Base-by-base conservation (phyloP, 2,329 filamentous ascomycete genomes). In the Pezicula neosporulosa region DNA sequence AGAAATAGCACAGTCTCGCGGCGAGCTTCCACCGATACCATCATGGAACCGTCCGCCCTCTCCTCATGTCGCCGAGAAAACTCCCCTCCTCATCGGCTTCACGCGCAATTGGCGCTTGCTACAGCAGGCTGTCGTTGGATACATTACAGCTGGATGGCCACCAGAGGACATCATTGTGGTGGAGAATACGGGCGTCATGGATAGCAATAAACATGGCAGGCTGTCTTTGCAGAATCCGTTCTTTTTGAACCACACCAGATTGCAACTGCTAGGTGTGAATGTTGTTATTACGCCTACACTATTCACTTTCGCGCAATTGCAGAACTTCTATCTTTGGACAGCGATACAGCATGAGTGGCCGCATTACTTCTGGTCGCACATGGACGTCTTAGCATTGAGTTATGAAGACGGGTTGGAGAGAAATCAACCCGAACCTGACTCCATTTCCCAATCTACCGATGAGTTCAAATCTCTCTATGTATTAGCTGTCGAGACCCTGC, bases 131-230 rank as follows among this genome's bases (percentile, higher is more conserved):
- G 73, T 82, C 3, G 70, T 78, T 15, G 74, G 70, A 21, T 83
- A 82, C 63, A 74, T 83, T 56, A 75, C 77, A 1, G 30, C 77
- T 2, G 79, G 79, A 44, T 82, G 78, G 78, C 79, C 78, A 0
- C 63, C 76, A 0, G 68, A 68, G 24, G 72, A 80, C 53, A 80
- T 82, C 52, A 75, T 76, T 56, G 73, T 82, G 3, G 64, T 82
- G 36, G 79, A 83, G 60, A 82, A 82, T 65, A 82, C 74, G 7
- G 78, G 78, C 7, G 73, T 73, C 24, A 75, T 78, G 58, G 66
- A 75, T 49, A 71, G 76, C 50, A 82, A 82, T 33, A 60, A 66
- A 16, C 65, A 67, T 9, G 72, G 70, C 7, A 66, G 69, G 33
- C 68, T 81, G 5, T 69, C 70, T 2, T 65, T 76, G 1, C 72